These are phyloP conservation scores for Samsoniella hepiali DNA, from an alignment of 2,329 filamentous ascomycete genomes.

Conservation along the genomic window DNA sequence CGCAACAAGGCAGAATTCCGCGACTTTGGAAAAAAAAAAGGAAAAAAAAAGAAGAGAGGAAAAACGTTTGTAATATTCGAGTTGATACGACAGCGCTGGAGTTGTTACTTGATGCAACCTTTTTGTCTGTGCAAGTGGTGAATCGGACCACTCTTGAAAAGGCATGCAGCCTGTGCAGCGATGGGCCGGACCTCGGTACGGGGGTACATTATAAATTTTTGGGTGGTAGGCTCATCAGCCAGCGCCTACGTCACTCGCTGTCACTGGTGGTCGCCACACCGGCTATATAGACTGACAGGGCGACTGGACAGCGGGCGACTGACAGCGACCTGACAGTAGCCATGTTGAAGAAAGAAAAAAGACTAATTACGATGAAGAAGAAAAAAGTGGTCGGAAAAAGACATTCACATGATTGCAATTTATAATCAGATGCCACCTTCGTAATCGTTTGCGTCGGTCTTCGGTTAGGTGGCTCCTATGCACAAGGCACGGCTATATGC, in stretches of 20 bases:
- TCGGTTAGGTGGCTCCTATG: background rate
- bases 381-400: too few species aligned
- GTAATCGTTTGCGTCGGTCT: background rate
- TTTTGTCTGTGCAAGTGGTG: background rate
- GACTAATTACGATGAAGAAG: background rate
- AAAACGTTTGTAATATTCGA: too few species aligned
- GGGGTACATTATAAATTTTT: background rate
- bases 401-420: background rate
- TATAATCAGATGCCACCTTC: background rate
- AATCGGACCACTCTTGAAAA: background rate
- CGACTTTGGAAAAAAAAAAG: background rate
- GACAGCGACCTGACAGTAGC: background rate
- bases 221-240: background rate
- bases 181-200: conserved; percentile 14
- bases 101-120: background rate
- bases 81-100: too few species aligned
- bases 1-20: background rate
- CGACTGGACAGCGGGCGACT: background rate
- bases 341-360: background rate
- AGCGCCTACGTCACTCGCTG: background rate
- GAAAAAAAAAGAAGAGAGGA: background rate
- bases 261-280: background rate
- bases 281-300: conserved; percentile 1
- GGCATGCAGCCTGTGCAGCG: background rate
- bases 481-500: conserved; percentile 5